Conservation (phyloP, 257 asterid genomes). For the Nicotiana noctiflora region DNA sequence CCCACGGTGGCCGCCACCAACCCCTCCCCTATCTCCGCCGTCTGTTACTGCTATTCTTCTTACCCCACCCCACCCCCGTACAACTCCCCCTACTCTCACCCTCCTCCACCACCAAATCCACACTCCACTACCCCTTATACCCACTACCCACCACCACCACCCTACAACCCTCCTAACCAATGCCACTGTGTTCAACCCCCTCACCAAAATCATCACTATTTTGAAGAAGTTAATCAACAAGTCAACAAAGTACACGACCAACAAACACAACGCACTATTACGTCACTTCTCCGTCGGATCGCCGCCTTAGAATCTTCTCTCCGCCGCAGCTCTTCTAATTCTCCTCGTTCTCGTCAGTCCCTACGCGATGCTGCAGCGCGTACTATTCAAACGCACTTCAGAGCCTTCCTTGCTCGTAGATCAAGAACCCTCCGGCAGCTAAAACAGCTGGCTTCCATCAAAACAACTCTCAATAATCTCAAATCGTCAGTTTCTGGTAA, state of each 20-base stretch:
- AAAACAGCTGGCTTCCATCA: conserved; percentile 57
- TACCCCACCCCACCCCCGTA: conserved; percentile 10
- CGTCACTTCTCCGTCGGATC: conserved; percentile 74
- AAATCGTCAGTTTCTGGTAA: conserved; percentile 43
- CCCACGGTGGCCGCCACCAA: conserved; percentile 18
- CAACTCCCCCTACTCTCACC: conserved; percentile 22
- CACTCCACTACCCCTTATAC: conserved; percentile 19
- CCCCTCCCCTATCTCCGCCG: conserved; percentile 20
- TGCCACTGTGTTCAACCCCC: conserved; percentile 10
- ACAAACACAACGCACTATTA: conserved; percentile 24
- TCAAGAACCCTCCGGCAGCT: conserved; percentile 82
- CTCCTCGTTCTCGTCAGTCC: conserved; percentile 19
- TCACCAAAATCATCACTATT: conserved; percentile 15
- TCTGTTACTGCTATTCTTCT: conserved; percentile 18
- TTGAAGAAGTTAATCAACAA: conserved; percentile 17
- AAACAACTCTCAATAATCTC: conserved; percentile 41
- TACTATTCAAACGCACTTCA: conserved; percentile 68
- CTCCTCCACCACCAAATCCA: conserved; percentile 33
- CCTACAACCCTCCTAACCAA: conserved; percentile 15
- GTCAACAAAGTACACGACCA: conserved; percentile 4
- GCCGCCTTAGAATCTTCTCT: conserved; percentile 62
- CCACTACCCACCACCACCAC: conserved; percentile 11
- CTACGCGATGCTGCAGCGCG: conserved; percentile 75
- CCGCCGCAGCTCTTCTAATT: conserved; percentile 22
- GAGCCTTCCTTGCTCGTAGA: conserved; percentile 71